Evolutionary conservation across 2,329 filamentous ascomycete genomes (phyloP).

Genomic region (Clonostachys solani): DNA sequence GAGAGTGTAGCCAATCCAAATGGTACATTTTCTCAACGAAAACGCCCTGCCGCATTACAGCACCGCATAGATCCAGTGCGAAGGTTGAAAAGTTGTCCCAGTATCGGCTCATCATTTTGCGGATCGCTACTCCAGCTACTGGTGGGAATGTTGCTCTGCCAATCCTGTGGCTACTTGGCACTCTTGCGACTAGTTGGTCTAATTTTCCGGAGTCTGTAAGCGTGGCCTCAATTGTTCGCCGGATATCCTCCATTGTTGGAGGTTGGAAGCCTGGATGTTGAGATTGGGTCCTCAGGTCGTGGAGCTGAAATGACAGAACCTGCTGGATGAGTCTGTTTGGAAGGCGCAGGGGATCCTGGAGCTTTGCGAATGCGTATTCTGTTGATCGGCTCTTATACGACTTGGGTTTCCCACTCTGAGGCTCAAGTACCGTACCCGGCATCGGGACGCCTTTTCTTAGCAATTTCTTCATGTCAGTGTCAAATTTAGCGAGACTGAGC

Average conservation of each 20-base stretch:
- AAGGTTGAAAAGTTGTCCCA: slow-evolving; percentile 65
- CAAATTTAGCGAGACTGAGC: slow-evolving; percentile 59
- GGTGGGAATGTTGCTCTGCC: not conserved
- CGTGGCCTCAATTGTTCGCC: not conserved
- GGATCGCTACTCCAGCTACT: slow-evolving; percentile 26
- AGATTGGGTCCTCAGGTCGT: not conserved
- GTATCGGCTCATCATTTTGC: slow-evolving; percentile 68
- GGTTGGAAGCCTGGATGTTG: not conserved
- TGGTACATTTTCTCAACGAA: slow-evolving; percentile 72
- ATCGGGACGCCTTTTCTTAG: slow-evolving; percentile 43
- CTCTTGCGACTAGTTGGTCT: not conserved
- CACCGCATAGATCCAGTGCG: slow-evolving; percentile 60
- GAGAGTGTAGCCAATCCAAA: slow-evolving; percentile 76
- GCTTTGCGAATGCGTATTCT: too few relatives aligned
- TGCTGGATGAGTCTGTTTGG: not conserved
- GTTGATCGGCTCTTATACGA: not conserved
- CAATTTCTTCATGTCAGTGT: not conserved
- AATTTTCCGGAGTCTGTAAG: not conserved
- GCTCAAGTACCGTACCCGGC: slow-evolving; percentile 62
- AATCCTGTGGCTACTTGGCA: not conserved
- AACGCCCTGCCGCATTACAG: slow-evolving; percentile 60
- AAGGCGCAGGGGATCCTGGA: not conserved
- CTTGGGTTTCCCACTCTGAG: slow-evolving; percentile 43
- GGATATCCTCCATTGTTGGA: not conserved
- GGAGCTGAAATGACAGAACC: not conserved